Evolutionary conservation across 306 rosid genomes (phyloP), one percentile per base, ranked within the genome.

Genomic region (Dryas alaskensis): DNA sequence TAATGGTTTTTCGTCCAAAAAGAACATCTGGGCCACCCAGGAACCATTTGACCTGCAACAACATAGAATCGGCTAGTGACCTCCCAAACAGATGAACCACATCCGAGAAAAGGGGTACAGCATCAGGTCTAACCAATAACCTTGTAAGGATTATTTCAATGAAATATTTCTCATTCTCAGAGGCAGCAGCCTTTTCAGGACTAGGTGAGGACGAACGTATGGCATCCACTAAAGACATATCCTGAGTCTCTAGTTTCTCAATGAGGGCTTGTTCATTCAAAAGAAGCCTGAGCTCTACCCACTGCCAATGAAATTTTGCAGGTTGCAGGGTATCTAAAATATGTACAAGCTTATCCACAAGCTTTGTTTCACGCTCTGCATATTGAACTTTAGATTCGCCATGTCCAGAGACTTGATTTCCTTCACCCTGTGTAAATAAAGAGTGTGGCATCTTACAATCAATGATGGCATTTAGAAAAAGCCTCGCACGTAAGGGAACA

Each of bases 301-400:
- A 94, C 79, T 94, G 99, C 99, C 99, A 94, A 74, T 89, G 99
- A 63, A 94, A 90, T 82, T 92, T 94, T 42, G 97, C 99, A 75
- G 92, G 95, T 81, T 94, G 99, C 81, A 94, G 81, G 82, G 85
- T 83, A 84, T 94, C 99, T 83, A 92, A 84, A 74, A 88, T 84
- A 79, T 83, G 83, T 37, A 92, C 89, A 76, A 94, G 87, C 84
- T 88, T 89, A 77, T 88, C 97, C 79, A 80, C 83, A 76, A 89
- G 92, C 89, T 90, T 90, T 74, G 86, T 77, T 74, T 87, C 91
- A 7, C 83, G 71, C 64, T 84, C 88, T 5, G 81, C 55, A 79
- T 74, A 83, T 60, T 82, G 87, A 55, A 58, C 74, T 80, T 85
- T 89, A 47, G 84, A 70, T 47, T 91, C 97, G 37, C 90, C 84